Conservation (phyloP, 768 basidiomycete genomes). For the Kondoa subrosea region DNA sequence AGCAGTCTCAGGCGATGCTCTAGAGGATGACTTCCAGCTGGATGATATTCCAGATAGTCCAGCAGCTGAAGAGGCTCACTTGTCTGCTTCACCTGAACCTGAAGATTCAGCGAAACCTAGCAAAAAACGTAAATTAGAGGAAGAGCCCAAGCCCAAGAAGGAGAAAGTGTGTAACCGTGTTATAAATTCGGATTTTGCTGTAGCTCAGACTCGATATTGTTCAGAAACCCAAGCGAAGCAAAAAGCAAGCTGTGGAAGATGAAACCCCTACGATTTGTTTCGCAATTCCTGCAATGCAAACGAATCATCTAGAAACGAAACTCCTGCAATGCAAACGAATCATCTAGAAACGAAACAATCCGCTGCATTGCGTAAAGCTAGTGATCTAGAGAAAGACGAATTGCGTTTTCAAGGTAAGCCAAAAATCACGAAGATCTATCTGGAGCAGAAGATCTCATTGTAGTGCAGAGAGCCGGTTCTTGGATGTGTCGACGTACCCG, state of each 20-base stretch:
- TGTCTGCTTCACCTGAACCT: background rate
- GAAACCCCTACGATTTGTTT: slow-evolving; percentile 39
- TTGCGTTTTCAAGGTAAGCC: slow-evolving; percentile 58
- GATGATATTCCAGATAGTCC: background rate
- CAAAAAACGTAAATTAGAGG: background rate
- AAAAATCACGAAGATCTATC: too few species aligned
- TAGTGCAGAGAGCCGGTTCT: slow-evolving; percentile 49
- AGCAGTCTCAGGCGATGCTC: background rate
- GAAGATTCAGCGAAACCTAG: background rate
- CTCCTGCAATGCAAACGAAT: slow-evolving; percentile 42
- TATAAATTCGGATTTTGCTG: too few species aligned
- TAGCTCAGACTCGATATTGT: too few species aligned
- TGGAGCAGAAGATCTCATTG: too few species aligned
- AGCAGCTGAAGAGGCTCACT: background rate
- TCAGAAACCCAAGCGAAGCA: background rate
- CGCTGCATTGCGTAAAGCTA: slow-evolving; percentile 52
- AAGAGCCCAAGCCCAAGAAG: background rate
- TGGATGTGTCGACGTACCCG: slow-evolving; percentile 45
- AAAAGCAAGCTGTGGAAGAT: slow-evolving; percentile 32
- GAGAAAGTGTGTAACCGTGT: too few species aligned
- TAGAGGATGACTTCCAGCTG: slow-evolving; percentile 1
- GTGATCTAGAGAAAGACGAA: slow-evolving; percentile 63
- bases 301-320: slow-evolving; percentile 48
- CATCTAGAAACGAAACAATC: slow-evolving; percentile 52
- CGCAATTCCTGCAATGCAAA: slow-evolving; percentile 43